Conservation (phyloP, 441 rosid genomes). For the Syzygium syzygioides region DNA sequence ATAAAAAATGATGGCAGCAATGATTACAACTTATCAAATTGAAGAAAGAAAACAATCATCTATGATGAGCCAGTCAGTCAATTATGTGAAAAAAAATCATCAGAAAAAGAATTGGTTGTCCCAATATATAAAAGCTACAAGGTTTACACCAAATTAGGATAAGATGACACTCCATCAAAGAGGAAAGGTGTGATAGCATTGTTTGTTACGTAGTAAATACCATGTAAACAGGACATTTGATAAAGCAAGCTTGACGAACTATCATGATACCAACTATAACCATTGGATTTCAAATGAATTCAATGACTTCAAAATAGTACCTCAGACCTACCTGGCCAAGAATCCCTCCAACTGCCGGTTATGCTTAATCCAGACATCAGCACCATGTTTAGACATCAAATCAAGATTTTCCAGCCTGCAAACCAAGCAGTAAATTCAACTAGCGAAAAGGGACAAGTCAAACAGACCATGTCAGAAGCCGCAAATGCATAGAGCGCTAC, state of each 20-base stretch:
- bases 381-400: constrained; percentile 74
- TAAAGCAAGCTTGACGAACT: neutral
- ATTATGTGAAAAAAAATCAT: neutral
- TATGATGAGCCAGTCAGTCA: neutral
- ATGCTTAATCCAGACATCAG: constrained; percentile 81
- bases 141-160: neutral
- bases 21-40: neutral
- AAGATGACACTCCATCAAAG: neutral
- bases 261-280: neutral
- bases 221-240: neutral
- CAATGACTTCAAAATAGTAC: neutral
- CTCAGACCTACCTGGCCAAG: constrained; percentile 47
- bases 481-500: neutral
- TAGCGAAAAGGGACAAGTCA: neutral
- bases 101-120: neutral
- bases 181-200: neutral
- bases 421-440: neutral
- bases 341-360: constrained; percentile 62
- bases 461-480: neutral
- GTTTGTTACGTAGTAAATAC: neutral
- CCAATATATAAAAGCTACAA: neutral
- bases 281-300: neutral
- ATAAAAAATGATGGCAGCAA: neutral
- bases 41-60: neutral
- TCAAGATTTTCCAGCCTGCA: constrained; percentile 91